A percentile compares a stretch with the other conserved stretches of the same genome.
Conservation (phyloP, 176 grass and related monocot genomes). For the Echinochloa phyllopogon region DNA sequence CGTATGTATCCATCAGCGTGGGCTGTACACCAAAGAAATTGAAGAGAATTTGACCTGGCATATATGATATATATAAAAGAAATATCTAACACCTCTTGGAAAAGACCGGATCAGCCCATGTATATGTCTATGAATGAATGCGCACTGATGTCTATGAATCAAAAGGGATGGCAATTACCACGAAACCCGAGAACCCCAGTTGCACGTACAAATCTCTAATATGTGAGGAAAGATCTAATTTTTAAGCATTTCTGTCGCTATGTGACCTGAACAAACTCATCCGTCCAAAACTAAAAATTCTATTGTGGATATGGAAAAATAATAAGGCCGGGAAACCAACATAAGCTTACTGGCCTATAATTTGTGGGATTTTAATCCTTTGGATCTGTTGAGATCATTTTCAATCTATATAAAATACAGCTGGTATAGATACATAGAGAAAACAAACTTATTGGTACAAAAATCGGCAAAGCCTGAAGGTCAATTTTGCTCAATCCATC, state of each 20-base stretch:
- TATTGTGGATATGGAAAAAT: no score
- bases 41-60: neutral
- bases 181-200: neutral
- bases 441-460: no score
- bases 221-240: neutral
- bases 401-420: no score
- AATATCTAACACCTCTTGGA: neutral
- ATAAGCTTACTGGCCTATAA: no score
- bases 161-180: constrained; percentile 32
- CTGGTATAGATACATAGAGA: no score
- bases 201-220: neutral
- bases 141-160: neutral
- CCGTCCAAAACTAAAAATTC: no score
- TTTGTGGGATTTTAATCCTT: no score
- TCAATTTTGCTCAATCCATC: no score
- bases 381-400: no score
- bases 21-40: neutral
- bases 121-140: neutral
- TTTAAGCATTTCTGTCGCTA: neutral
- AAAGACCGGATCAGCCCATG: neutral
- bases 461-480: no score
- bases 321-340: no score
- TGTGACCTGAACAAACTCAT: neutral
- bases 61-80: no score
- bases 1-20: neutral